Base-by-base conservation (phyloP, 352 stramenopile genomes). In the Phytophthora boehmeriae region DNA sequence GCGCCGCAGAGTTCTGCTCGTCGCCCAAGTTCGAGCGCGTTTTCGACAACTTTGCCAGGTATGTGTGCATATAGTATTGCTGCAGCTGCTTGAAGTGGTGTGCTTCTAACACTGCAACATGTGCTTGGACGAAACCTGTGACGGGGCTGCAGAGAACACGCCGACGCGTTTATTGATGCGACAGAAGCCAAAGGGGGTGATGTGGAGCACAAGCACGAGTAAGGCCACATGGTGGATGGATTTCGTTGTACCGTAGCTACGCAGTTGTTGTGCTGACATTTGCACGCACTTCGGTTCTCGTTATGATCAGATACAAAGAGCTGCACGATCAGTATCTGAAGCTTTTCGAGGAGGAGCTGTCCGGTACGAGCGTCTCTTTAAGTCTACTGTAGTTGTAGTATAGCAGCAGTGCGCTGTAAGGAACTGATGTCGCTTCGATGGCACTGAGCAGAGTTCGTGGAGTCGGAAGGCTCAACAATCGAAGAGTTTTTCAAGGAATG, bases 191-290 rank as follows among this genome's bases (percentile, higher is more conserved):
- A 90, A 56, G 72, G 55, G 1, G 72, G 72, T 34, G 84, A 93
- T 35, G 71, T 82, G 1, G 80, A 92, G 64, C 81, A 93, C 66
- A 93, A 93, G 39, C 81, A 91, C 65, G 81, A 90, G 80, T 91
- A 30, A 30, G 3, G 25, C 25, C 3, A 6, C 25, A 30, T 30
- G n/a, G n/a, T 30, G 25, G 3, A 8, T 30, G 25, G 25, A 30
- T 30, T 8, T 30, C 25, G 6, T 30, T 30, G 6, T 6, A 30
- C 3, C 14, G 19, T 3, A n/a, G 30, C 28, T 11, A 20, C 22
- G n/a, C n/a, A 28, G 13, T n/a, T 3, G 27, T 41, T 43, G 22
- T 8, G 16, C 28, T 46, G 28, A 54, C 19, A 22, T 22, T 13
- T 35, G 54, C 14, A 36, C 13, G 11, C 23, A 54, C 2, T 27